These are phyloP conservation scores for Wickerhamiella spandovensis DNA, from an alignment of 805 yeast genomes.

Conservation along the genomic window DNA sequence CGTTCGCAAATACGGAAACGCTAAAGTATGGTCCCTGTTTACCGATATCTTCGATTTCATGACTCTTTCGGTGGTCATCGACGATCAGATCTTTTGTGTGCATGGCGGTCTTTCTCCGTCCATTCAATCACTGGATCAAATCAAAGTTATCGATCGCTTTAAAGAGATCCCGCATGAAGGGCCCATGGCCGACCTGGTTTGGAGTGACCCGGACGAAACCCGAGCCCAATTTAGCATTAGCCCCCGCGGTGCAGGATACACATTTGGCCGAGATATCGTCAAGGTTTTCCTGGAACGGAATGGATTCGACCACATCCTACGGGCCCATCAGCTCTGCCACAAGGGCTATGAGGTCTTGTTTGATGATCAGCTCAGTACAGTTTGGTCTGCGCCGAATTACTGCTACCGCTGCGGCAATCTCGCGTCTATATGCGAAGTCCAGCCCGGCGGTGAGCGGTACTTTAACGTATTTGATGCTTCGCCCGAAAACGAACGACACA, in stretches of 20 bases:
- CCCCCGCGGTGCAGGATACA: slow-evolving; percentile 97
- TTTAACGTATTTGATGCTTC: slow-evolving; percentile 96
- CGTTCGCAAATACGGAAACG: slow-evolving; percentile 69
- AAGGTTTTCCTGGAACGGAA: slow-evolving; percentile 72
- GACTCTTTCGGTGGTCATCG: slow-evolving; percentile 80
- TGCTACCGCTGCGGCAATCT: slow-evolving; percentile 95
- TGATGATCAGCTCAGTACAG: slow-evolving; percentile 83
- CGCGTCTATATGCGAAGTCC: slow-evolving; percentile 91
- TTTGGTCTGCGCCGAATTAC: slow-evolving; percentile 98
- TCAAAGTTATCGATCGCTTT: slow-evolving; percentile 78
- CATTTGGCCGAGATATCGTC: slow-evolving; percentile 85
- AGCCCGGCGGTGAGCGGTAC: slow-evolving; percentile 47
- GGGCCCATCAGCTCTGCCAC: slow-evolving; percentile 95
- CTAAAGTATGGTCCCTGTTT: slow-evolving; percentile 72
- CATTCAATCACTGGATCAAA: slow-evolving; percentile 86
- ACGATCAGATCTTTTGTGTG: slow-evolving; percentile 80
- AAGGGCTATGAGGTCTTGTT: slow-evolving; percentile 91
- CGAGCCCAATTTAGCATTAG: slow-evolving; percentile 66
- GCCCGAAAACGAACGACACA: slow-evolving; percentile 65
- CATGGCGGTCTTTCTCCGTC: slow-evolving; percentile 97
- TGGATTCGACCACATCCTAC: slow-evolving; percentile 60
- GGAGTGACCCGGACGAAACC: slow-evolving; percentile 96
- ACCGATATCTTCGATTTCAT: slow-evolving; percentile 89
- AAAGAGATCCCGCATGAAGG: slow-evolving; percentile 98
- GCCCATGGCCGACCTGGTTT: slow-evolving; percentile 96